Percentiles rank a stretch among this genome's conserved stretches.
Conservation (phyloP, 2,329 filamentous ascomycete genomes). For the Myriosclerotinia curreyana region DNA sequence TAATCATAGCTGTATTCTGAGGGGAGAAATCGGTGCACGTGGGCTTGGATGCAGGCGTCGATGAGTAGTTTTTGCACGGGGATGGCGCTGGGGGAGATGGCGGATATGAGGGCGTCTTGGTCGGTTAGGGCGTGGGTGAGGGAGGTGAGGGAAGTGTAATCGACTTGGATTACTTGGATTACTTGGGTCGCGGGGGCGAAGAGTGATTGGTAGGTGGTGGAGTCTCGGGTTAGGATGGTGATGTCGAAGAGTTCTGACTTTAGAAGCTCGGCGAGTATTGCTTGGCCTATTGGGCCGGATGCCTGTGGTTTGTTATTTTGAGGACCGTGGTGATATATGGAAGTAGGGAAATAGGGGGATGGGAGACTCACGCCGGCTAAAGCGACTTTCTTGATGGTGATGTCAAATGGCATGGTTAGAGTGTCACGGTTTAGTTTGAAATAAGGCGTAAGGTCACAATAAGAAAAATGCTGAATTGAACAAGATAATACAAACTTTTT, state of each 20-base stretch:
- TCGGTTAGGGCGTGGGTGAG: slow-evolving; percentile 35
- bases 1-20: slow-evolving; percentile 49
- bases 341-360: too few species aligned
- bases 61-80: slow-evolving; percentile 41
- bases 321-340: neutral
- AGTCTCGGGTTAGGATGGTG: slow-evolving; percentile 39
- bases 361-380: slow-evolving; percentile 29
- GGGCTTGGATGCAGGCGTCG: slow-evolving; percentile 54
- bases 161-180: slow-evolving; percentile 25
- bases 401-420: slow-evolving; percentile 28
- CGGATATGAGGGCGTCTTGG: slow-evolving; percentile 31
- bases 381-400: slow-evolving; percentile 30
- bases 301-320: slow-evolving; percentile 26
- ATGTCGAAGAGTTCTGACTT: slow-evolving; percentile 35
- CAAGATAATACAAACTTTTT: neutral
- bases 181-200: slow-evolving; percentile 31
- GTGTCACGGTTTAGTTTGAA: neutral
- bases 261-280: slow-evolving; percentile 38
- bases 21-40: slow-evolving; percentile 58
- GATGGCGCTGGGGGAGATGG: slow-evolving; percentile 20
- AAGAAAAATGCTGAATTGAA: too few species aligned
- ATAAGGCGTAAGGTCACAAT: neutral
- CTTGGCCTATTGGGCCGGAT: slow-evolving; percentile 37
- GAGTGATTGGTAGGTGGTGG: slow-evolving; percentile 29
- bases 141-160: slow-evolving; percentile 22